These are phyloP conservation scores for Boletus sensibilis DNA, from an alignment of 768 basidiomycete species.

Conservation along the genomic window DNA sequence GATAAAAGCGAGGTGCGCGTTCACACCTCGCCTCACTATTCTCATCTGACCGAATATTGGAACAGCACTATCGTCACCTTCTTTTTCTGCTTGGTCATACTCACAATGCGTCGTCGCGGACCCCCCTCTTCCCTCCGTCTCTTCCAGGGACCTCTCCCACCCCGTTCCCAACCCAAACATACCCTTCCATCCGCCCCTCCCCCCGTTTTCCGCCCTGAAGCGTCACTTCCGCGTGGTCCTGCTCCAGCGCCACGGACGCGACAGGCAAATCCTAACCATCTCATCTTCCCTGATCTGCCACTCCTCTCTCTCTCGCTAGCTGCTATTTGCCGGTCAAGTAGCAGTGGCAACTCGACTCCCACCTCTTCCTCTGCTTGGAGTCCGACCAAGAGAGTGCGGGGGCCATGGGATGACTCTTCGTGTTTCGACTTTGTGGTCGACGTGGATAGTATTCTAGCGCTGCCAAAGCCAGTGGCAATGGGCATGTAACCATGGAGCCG, in stretches of 20 bases:
- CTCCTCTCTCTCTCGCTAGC: constrained; percentile 24
- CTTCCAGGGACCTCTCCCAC: constrained; percentile 57
- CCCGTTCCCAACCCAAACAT: constrained; percentile 62
- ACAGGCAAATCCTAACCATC: constrained; percentile 2
- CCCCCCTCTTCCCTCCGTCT: constrained; percentile 68
- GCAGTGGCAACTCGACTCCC: constrained; percentile 9
- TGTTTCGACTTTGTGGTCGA: constrained; percentile 44
- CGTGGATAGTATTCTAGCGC: constrained; percentile 45
- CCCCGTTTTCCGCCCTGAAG: constrained; percentile 45
- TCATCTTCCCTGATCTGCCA: constrained; percentile 23
- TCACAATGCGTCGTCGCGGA: constrained; percentile 61
- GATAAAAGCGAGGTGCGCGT: constrained; percentile 3
- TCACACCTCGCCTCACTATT: no score
- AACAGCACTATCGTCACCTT: not conserved
- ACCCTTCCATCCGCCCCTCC: constrained; percentile 64
- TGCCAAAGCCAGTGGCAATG: constrained; percentile 45
- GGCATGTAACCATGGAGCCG: constrained; percentile 8
- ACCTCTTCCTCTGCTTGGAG: constrained; percentile 19
- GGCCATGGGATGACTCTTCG: constrained; percentile 61
- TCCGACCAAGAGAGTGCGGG: constrained; percentile 34
- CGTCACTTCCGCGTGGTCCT: constrained; percentile 23
- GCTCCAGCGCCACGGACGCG: constrained; percentile 19
- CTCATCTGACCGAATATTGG: not conserved
- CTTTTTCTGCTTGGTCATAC: not conserved
- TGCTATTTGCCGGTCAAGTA: constrained; percentile 15